Conservation (phyloP, 1,284 basidiomycete genomes). For the Ustilago loliicola region DNA sequence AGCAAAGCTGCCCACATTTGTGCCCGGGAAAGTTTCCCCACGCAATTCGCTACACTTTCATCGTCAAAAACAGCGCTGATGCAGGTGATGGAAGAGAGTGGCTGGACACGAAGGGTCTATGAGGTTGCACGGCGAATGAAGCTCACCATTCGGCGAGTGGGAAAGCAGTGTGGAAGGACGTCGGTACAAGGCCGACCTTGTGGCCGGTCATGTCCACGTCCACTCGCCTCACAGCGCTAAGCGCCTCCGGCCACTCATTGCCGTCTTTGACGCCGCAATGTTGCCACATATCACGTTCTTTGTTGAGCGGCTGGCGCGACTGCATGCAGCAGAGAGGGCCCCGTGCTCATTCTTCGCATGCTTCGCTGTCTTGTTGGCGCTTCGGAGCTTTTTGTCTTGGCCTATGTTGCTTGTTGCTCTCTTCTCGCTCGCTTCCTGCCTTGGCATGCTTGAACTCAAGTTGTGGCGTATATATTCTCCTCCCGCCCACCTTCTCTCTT, state of each 20-base stretch:
- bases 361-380: constrained; percentile 3
- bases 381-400: neutral
- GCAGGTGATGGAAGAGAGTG: neutral
- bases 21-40: constrained; percentile 6
- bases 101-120: constrained; percentile 3
- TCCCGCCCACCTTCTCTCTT: constrained; percentile 2
- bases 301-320: constrained; percentile 30
- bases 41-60: neutral
- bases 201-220: constrained; percentile 37
- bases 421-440: no score
- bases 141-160: constrained; percentile 15
- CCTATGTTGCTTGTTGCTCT: neutral
- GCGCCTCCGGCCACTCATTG: neutral
- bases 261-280: neutral
- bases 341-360: neutral
- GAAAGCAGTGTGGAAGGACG: neutral
- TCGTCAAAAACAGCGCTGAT: neutral
- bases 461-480: constrained; percentile 20
- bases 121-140: constrained; percentile 20
- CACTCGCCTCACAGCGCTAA: neutral
- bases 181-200: constrained; percentile 11
- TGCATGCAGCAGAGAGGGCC: neutral
- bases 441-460: no score
- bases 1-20: no score
- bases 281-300: constrained; percentile 13